Conservation (phyloP, 192 early-diverging fungal genomes). For the Umbelopsis sp. region DNA sequence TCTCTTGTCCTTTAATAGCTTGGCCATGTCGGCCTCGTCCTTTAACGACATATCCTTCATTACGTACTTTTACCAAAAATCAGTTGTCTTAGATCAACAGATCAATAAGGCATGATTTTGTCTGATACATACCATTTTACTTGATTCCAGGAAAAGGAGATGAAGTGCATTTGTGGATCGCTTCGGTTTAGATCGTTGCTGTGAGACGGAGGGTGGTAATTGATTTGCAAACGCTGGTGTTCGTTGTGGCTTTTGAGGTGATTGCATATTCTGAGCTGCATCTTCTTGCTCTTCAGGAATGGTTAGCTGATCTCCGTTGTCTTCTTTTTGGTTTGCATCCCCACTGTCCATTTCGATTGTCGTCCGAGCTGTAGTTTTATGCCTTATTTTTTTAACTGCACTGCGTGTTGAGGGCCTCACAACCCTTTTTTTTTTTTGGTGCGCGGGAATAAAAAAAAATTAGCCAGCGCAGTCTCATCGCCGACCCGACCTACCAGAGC, state of each 20-base stretch:
- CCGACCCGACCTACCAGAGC: no score
- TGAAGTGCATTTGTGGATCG: conserved; percentile 26
- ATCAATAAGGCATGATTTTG: no score
- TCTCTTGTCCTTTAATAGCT: conserved; percentile 16
- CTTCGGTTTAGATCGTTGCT: conserved; percentile 22
- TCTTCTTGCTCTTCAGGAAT: not conserved
- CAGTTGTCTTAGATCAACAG: no score
- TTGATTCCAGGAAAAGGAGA: conserved; percentile 18
- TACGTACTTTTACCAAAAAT: not conserved
- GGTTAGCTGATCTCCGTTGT: not conserved
- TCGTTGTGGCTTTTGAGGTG: not conserved
- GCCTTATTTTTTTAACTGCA: no score
- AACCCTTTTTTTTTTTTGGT: no score
- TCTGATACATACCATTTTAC: not conserved
- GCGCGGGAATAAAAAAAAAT: no score
- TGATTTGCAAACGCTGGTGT: conserved; percentile 15
- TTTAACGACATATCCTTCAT: not conserved
- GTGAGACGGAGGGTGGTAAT: conserved; percentile 10
- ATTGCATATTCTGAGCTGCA: not conserved
- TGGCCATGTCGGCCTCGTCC: not conserved
- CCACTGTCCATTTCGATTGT: not conserved
- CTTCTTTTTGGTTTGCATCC: not conserved
- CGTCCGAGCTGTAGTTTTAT: not conserved
- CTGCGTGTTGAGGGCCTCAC: no score
- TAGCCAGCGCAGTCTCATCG: no score